Base-by-base conservation (phyloP, 2,329 filamentous ascomycete species). In the Fusarium ambrosium region DNA sequence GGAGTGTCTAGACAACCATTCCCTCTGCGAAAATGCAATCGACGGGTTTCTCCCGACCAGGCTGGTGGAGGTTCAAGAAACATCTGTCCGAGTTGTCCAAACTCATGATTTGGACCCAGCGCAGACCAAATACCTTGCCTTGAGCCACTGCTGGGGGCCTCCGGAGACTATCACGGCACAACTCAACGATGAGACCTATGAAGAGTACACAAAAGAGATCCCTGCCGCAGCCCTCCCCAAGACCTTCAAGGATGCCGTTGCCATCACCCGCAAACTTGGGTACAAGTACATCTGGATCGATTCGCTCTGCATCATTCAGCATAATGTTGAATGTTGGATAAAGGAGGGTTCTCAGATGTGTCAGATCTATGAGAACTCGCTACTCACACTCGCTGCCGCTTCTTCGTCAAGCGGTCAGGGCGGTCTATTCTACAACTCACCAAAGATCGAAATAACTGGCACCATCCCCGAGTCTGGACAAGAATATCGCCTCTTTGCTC, bases 101-200 rank as follows among this genome's bases (percentile, higher is more conserved):
- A 55, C 45, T 16, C 29, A 11, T 4, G 45, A 34, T 6, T 41
- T 63, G 22, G 36, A 63, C 24, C 43, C 43, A 1, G 11, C 4
- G 20, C 24, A 55, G 53, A 27, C 34, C 22, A 32, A 29, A 6
- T 53, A 63, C 34, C 27, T 27, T 22, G 61, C 61, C 16, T 53
- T 63, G 45, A 63, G 61, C 5, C 61, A 63, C 20, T 63, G 61
- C 22, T 63, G 61, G 61, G 61, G 61, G 4, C 45, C 61, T 39
- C 29, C 45, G 8, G 61, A 63, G 22, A 63, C 16, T 13, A 63
- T 63, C 16, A 63, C 61, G 2, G 29, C 61, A 5, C 61, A 63
- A 5, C 43, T 63, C 32, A 63, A 63, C 20, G 45, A 51, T 36
- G 20, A 36, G 20, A 63, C 61, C 10, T 63, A 63, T 22, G 43